phyloP scores from a whole-genome alignment of 352 stramenopile genomes.

The Pythium scleroteichum region DNA sequence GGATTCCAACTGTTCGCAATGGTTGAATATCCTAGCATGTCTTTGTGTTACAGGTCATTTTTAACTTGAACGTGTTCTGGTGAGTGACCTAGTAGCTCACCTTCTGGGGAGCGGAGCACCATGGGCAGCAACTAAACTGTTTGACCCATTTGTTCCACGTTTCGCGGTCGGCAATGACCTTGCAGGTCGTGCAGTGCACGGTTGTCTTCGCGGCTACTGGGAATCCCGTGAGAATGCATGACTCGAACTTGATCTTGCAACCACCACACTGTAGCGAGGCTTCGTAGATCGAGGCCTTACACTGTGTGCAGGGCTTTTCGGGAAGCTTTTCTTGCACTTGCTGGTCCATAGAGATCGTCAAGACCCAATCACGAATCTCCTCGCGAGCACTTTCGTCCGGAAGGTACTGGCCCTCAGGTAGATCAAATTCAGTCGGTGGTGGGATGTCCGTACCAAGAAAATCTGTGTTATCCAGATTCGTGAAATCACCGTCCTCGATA shows the following conservation, averaged over 20 bases:
- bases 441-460: constrained; percentile 94
- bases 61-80: background rate
- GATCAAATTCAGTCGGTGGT: constrained; percentile 66
- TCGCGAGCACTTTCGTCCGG: constrained; percentile 84
- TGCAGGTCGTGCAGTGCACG: constrained; percentile 88
- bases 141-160: constrained; percentile 91
- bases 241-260: constrained; percentile 74
- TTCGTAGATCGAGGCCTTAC: constrained; percentile 89
- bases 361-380: constrained; percentile 94
- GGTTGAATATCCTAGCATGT: no score
- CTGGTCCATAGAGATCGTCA: constrained; percentile 95
- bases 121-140: constrained; percentile 80
- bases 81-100: constrained; percentile 66
- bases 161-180: constrained; percentile 82
- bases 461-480: constrained; percentile 92
- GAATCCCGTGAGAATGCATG: constrained; percentile 92
- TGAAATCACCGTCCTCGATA: constrained; percentile 89
- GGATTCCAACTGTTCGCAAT: no score
- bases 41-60: no score
- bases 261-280: constrained; percentile 70
- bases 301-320: constrained; percentile 67
- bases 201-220: constrained; percentile 85
- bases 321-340: constrained; percentile 91
- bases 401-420: constrained; percentile 81
- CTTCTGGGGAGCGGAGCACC: constrained; percentile 81